phyloP scores from a whole-genome alignment of 176 grass and related monocot species.

The Triticum urartu region DNA sequence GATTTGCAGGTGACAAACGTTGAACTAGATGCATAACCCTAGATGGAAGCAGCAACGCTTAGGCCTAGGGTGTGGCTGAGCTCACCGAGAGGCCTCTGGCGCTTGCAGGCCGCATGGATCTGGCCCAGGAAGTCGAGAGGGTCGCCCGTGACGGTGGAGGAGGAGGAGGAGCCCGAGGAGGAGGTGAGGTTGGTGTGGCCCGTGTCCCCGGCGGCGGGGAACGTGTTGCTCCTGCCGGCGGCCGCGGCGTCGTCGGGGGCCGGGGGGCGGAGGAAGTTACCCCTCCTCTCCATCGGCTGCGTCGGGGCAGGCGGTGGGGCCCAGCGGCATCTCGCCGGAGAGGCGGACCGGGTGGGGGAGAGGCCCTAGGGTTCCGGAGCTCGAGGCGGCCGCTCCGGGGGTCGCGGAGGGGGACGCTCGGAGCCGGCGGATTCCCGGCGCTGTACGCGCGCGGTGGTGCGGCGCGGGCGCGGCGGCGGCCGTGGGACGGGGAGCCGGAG shows the following conservation, averaged over 20 bases:
- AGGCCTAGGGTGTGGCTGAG: neutral
- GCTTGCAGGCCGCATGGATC: conserved; percentile 70
- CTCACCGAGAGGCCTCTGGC: conserved; percentile 60
- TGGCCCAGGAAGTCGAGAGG: conserved; percentile 56
- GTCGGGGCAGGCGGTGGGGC: conserved; percentile 13
- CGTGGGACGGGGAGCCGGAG: neutral
- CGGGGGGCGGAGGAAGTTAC: conserved; percentile 54
- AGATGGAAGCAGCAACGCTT: neutral
- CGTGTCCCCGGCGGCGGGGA: conserved; percentile 34
- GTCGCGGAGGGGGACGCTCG: neutral
- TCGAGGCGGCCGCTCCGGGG: neutral
- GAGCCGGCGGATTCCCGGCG: neutral
- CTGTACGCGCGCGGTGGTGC: neutral
- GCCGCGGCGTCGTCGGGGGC: neutral
- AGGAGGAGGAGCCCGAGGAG: conserved; percentile 53
- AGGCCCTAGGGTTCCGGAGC: conserved; percentile 34
- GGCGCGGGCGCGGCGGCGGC: conserved; percentile 6
- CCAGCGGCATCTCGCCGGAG: conserved; percentile 58
- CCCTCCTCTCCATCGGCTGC: conserved; percentile 66
- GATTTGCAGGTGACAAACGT: no score
- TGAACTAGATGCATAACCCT: no score
- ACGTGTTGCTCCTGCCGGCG: conserved; percentile 13
- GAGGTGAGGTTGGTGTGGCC: conserved; percentile 36
- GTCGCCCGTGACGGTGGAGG: conserved; percentile 38
- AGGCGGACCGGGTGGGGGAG: neutral